Percentiles rank a stretch among this genome's conserved stretches.
Conservation (phyloP, 306 rosid genomes). For the Acacia melanoxylon region DNA sequence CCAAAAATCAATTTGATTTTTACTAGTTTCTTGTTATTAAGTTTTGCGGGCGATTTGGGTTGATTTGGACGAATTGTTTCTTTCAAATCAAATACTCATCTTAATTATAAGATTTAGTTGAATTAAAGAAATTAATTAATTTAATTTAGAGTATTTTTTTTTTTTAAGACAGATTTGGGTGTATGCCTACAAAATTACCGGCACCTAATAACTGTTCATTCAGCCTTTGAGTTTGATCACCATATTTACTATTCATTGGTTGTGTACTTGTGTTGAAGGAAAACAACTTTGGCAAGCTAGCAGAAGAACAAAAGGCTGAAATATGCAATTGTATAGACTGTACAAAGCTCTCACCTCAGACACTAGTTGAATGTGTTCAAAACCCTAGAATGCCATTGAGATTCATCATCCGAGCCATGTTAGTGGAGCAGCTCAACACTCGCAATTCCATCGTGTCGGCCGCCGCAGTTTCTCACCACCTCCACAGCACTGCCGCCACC, state of each 20-base stretch:
- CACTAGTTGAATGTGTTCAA: slow-evolving; percentile 64
- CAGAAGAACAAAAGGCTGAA: slow-evolving; percentile 62
- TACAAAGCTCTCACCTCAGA: slow-evolving; percentile 52
- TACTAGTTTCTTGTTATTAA: too few species aligned
- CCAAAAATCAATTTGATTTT: too few species aligned
- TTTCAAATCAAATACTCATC: neutral
- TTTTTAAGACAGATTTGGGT: too few species aligned
- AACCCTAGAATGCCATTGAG: slow-evolving; percentile 78
- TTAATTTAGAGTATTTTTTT: too few species aligned
- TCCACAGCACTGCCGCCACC: neutral
- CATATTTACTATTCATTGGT: neutral
- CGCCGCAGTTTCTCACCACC: neutral
- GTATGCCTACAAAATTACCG: too few species aligned
- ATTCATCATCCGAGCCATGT: slow-evolving; percentile 77
- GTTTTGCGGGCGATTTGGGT: too few species aligned
- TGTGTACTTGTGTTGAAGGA: slow-evolving; percentile 41
- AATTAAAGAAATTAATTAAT: too few species aligned
- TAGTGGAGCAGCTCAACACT: slow-evolving; percentile 80
- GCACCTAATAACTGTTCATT: too few species aligned
- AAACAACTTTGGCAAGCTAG: slow-evolving; percentile 44
- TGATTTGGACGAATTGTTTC: too few species aligned
- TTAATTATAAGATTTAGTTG: too few species aligned
- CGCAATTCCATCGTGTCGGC: slow-evolving; percentile 52
- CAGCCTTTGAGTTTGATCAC: neutral
- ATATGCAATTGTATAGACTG: slow-evolving; percentile 75